These are phyloP conservation scores for Physcomitrium patens DNA, from an alignment of 225 moss, liverwort and hornwort species.

Conservation along the genomic window DNA sequence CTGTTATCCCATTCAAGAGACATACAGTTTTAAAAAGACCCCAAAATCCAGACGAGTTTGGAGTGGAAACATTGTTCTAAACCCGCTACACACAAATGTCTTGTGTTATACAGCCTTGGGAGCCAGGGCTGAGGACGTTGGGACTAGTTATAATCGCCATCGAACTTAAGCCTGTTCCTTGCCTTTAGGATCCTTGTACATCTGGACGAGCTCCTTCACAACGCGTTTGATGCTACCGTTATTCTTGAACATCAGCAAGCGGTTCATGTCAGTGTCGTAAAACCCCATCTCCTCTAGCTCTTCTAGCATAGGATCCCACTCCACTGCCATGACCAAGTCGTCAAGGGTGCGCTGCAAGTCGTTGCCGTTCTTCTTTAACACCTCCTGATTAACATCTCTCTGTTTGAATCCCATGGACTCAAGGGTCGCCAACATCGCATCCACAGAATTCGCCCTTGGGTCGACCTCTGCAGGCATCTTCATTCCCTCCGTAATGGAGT, in stretches of 20 bases:
- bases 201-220: slow-evolving; percentile 94
- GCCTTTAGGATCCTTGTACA: slow-evolving; percentile 70
- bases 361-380: slow-evolving; percentile 71
- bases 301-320: slow-evolving; percentile 94
- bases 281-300: slow-evolving; percentile 98
- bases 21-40: slow-evolving; percentile 31
- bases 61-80: slow-evolving; percentile 45
- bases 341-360: slow-evolving; percentile 82
- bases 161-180: slow-evolving; percentile 52
- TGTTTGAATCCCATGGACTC: slow-evolving; percentile 86
- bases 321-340: slow-evolving; percentile 76
- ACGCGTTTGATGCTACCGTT: slow-evolving; percentile 96
- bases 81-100: slow-evolving; percentile 37
- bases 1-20: slow-evolving; percentile 8
- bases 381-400: slow-evolving; percentile 64
- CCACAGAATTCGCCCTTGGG: slow-evolving; percentile 28
- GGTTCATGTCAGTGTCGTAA: slow-evolving; percentile 82
- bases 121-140: background rate
- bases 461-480: slow-evolving; percentile 17
- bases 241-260: slow-evolving; percentile 97
- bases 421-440: slow-evolving; percentile 48
- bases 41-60: slow-evolving; percentile 21
- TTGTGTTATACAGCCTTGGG: slow-evolving; percentile 5
- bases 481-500: slow-evolving; percentile 27
- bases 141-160: slow-evolving; percentile 26